Evolutionary conservation across 352 stramenopile genomes (phyloP), one percentile per base, ranked within the genome.

Genomic region (Phytopythium chamaehyphon): DNA sequence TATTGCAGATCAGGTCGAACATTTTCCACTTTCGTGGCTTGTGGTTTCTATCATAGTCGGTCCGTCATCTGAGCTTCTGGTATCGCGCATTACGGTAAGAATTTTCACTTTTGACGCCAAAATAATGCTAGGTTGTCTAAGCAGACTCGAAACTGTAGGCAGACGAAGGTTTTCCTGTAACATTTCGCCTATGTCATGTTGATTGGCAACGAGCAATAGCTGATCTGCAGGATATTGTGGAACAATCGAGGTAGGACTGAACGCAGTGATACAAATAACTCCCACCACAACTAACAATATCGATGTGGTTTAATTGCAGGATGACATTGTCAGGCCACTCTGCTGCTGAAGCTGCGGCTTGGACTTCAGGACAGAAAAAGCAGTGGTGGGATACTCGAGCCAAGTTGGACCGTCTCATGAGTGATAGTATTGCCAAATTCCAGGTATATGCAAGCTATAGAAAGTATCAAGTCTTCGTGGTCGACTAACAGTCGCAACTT

Each of bases 361-460:
- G 76, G 82, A 68, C 54, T 18, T 52, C 66, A 2, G 59, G 82
- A 10, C 69, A 81, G 39, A 93, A 92, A 55, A 88, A 83, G n/a
- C 46, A 71, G 22, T 94, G 84, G 84, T 94, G 84, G 84, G 66
- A 58, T 51, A 83, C 57, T 33, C 74, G 84, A 47, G 80, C 83
- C 11, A 38, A 73, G 16, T 55, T 93, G 1, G 66, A 94, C 51
- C 59, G 62, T 28, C 64, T 64, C 16, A 66, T 94, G 18, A 52
- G 61, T 24, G 40, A 62, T 22, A 44, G 64, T 18, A 50, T 92
- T 12, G 7, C 47, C 4, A 71, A 60, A 15, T 69, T 90, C 49
- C 66, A 91, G 81, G 83, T 91, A 60, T 9, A 26, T 46, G 23
- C 6, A 12, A 12, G 3, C 9, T 37, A 21, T 4, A 24, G 35